A percentile compares a stretch with the other conserved stretches of the same genome.
Evolutionary conservation across 1,139 yeast genomes (phyloP).

Genomic region (Blastobotrys arbuscula): DNA sequence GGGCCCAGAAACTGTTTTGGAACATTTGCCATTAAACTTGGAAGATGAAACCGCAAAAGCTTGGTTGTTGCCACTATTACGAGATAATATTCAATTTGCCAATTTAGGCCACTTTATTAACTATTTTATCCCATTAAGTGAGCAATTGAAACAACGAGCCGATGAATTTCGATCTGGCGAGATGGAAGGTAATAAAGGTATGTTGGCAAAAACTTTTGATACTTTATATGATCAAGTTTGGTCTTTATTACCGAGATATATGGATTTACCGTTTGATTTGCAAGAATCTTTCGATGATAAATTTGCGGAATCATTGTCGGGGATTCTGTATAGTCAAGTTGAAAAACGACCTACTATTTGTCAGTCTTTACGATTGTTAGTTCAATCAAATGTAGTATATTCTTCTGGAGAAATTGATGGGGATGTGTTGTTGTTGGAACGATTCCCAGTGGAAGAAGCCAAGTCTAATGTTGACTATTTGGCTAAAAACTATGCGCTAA

Average conservation of each 20-base stretch:
- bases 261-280: slow-evolving; percentile 80
- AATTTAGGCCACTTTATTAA: slow-evolving; percentile 56
- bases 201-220: slow-evolving; percentile 67
- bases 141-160: slow-evolving; percentile 50
- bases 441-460: slow-evolving; percentile 55
- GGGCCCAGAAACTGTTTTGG: slow-evolving; percentile 81
- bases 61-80: slow-evolving; percentile 87
- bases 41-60: slow-evolving; percentile 65
- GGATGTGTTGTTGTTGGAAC: slow-evolving; percentile 52
- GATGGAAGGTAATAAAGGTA: slow-evolving; percentile 37
- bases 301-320: slow-evolving; percentile 75
- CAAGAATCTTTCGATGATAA: slow-evolving; percentile 56
- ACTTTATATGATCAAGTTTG: slow-evolving; percentile 88
- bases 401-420: slow-evolving; percentile 55
- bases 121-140: slow-evolving; percentile 63
- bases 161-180: slow-evolving; percentile 36
- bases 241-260: slow-evolving; percentile 85
- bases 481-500: slow-evolving; percentile 56
- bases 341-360: slow-evolving; percentile 75
- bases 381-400: slow-evolving; percentile 55
- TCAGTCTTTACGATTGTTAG: slow-evolving; percentile 70
- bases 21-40: slow-evolving; percentile 73
- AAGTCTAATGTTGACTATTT: slow-evolving; percentile 54
- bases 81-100: slow-evolving; percentile 78
- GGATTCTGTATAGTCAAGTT: slow-evolving; percentile 65